Evolutionary conservation across 495 filamentous ascomycete species (phyloP).

Genomic region (Chlorociboria aeruginascens): DNA sequence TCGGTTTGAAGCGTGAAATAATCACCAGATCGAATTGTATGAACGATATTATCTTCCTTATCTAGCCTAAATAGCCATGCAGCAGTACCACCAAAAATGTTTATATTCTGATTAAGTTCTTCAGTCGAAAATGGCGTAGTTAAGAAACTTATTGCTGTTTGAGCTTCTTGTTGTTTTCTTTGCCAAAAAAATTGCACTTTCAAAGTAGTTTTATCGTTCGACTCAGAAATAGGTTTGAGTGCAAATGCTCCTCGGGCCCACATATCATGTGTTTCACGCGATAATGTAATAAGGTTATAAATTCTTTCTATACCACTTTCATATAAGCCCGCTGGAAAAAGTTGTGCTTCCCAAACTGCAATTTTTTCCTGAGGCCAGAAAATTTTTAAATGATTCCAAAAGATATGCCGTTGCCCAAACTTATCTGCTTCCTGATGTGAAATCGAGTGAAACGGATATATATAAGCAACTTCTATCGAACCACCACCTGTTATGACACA

Average conservation of each 20-base stretch:
- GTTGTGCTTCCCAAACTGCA: slow-evolving; percentile 8
- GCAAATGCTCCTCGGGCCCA: slow-evolving; percentile 12
- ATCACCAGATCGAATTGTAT: slow-evolving; percentile 7
- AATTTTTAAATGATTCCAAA: slow-evolving; percentile 6
- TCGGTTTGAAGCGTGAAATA: slow-evolving; percentile 7
- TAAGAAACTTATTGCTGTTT: slow-evolving; percentile 6
- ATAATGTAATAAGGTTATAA: slow-evolving; percentile 11
- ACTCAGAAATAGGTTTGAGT: slow-evolving; percentile 8
- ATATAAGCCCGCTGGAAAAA: slow-evolving; percentile 9
- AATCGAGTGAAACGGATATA: slow-evolving; percentile 6
- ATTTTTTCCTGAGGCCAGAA: slow-evolving; percentile 12
- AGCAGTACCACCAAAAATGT: neutral
- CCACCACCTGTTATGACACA: slow-evolving; percentile 7
- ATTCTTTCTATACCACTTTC: slow-evolving; percentile 6
- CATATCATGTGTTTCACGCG: neutral
- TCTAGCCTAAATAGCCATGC: neutral
- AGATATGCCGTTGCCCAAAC: slow-evolving; percentile 1
- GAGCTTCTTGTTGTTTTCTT: slow-evolving; percentile 1
- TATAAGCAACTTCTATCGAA: slow-evolving; percentile 7
- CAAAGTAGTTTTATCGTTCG: slow-evolving; percentile 8
- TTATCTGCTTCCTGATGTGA: slow-evolving; percentile 6
- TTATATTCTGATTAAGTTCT: slow-evolving; percentile 3
- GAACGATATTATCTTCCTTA: too few species aligned
- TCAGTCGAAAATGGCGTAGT: slow-evolving; percentile 7
- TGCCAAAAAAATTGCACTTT: slow-evolving; percentile 15